A percentile compares a stretch with the other conserved stretches of the same genome.
These are phyloP conservation scores for Kwoniella shivajii DNA, from an alignment of 1,284 basidiomycete species.

Conservation along the genomic window DNA sequence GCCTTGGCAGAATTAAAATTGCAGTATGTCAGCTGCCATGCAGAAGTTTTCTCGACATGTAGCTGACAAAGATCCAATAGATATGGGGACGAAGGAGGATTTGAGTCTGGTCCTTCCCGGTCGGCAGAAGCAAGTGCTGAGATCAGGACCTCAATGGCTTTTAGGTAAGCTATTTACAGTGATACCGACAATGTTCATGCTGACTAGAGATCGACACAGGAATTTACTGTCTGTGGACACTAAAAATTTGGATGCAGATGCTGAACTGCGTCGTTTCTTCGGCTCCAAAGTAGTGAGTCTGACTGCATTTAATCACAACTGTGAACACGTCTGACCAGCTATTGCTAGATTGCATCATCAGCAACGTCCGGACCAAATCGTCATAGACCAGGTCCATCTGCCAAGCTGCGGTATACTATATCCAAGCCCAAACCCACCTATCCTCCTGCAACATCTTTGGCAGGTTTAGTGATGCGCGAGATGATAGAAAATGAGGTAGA, in stretches of 20 bases:
- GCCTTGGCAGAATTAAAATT: slow-evolving; percentile 77
- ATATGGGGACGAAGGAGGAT: slow-evolving; percentile 25
- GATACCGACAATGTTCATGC: background rate
- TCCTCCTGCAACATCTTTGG: slow-evolving; percentile 53
- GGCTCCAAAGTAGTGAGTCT: slow-evolving; percentile 76
- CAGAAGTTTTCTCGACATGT: background rate
- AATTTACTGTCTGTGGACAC: slow-evolving; percentile 72
- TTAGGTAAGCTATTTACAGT: slow-evolving; percentile 18
- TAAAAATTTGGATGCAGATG: slow-evolving; percentile 77
- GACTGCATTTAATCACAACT: background rate
- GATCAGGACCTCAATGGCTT: slow-evolving; percentile 23
- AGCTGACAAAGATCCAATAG: slow-evolving; percentile 13
- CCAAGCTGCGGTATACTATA: slow-evolving; percentile 44
- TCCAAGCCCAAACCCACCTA: slow-evolving; percentile 54
- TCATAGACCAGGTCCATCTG: slow-evolving; percentile 34
- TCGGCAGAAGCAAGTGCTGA: background rate
- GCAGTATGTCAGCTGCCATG: slow-evolving; percentile 60
- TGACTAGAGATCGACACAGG: slow-evolving; percentile 29
- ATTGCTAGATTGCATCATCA: slow-evolving; percentile 35
- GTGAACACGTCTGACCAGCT: background rate
- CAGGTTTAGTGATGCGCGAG: slow-evolving; percentile 66
- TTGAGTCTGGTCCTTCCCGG: slow-evolving; percentile 5
- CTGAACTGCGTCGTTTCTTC: slow-evolving; percentile 88
- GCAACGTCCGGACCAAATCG: slow-evolving; percentile 27
- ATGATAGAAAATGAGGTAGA: slow-evolving; percentile 63